Base-by-base conservation (phyloP, 1,139 yeast genomes). In the Kluyveromyces sp. region DNA sequence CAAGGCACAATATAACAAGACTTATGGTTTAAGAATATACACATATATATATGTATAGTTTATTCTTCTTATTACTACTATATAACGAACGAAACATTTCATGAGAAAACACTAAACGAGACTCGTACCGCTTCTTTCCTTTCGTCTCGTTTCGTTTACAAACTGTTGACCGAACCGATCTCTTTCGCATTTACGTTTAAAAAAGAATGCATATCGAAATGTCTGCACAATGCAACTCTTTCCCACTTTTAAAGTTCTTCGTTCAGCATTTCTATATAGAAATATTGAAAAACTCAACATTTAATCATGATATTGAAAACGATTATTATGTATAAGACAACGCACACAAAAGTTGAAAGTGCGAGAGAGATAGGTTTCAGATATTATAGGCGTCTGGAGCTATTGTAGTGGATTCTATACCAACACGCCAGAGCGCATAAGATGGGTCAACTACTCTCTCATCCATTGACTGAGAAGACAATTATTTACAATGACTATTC, bases 381-480 rank as follows among this genome's bases (percentile, higher is more conserved):
- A 15, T 15, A 15, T 15, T 15, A 15, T 15, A 15, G 21, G 21
- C 21, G 21, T 15, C 21, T 15, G 21, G 21, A 15, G 21, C 2
- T 15, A 15, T 15, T 15, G 21, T 15, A 15, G 21, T 15, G 21
- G 21, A 15, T 15, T 15, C 21, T 15, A 15, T 15, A 15, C 21
- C 21, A 31, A 10, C 2, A 31, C 27, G 37, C 25, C 42, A 30
- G 34, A 40, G 32, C 37, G 21, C 21, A 15, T 15, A 33, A 6
- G 15, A 83, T 84, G 94, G 94, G 94, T 3, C 89, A 83, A 59
- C 64, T 83, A 51, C 69, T 83, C 50, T 83, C 92, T 36, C 88
- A 82, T 57, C 90, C 92, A 3, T 73, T 82, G 39, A 83, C 83
- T 53, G 89, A 82, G 51, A 83, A 82, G 61, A 66, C 77, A 40